Evolutionary conservation across 2,329 filamentous ascomycete genomes (phyloP).

Genomic region (Incumbomyces lentus): DNA sequence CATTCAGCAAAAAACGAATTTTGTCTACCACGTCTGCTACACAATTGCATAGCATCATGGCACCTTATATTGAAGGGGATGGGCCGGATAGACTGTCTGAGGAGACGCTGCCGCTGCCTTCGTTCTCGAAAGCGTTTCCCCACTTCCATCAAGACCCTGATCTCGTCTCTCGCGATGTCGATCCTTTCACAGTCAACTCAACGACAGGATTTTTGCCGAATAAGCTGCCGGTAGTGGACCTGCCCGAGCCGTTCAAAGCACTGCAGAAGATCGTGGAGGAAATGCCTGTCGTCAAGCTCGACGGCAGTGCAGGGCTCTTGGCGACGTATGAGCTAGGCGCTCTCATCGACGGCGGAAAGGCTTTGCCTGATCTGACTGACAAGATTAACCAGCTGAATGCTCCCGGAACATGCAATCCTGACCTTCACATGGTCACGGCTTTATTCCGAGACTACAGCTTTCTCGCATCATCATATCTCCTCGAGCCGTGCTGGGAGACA

Average conservation of each 20-base stretch:
- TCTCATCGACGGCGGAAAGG: conserved; percentile 49
- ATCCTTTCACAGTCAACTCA: conserved; percentile 40
- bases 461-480: conserved; percentile 75
- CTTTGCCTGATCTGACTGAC: conserved; percentile 65
- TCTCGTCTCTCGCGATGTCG: conserved; percentile 30
- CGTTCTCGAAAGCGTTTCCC: conserved; percentile 33
- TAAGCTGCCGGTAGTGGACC: conserved; percentile 31
- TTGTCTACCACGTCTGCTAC: too few species aligned
- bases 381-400: conserved; percentile 57
- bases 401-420: conserved; percentile 36
- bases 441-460: conserved; percentile 89
- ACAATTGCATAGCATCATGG: neutral
- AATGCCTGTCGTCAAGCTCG: conserved; percentile 67
- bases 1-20: too few species aligned
- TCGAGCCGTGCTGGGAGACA: conserved; percentile 81
- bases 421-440: conserved; percentile 72
- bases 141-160: conserved; percentile 35
- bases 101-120: conserved; percentile 22
- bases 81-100: neutral
- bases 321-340: conserved; percentile 64
- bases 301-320: conserved; percentile 67
- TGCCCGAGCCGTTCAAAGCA: conserved; percentile 63
- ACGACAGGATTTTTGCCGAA: conserved; percentile 37
- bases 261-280: conserved; percentile 62
- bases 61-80: neutral